Base-by-base conservation (phyloP, 176 grass and related monocot genomes). In the Melocanna baccifera region DNA sequence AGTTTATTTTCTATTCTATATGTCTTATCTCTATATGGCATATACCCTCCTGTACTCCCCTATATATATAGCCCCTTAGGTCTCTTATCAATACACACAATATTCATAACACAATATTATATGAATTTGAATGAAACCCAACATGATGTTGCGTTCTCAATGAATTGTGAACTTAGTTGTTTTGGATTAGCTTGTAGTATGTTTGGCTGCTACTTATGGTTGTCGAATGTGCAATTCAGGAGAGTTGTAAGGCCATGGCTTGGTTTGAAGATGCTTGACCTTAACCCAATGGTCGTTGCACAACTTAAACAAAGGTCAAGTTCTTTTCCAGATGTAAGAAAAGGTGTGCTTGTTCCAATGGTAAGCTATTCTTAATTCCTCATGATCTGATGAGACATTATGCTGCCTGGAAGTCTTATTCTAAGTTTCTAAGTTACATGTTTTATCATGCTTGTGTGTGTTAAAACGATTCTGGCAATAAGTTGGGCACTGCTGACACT, bases 201-300 rank as follows among this genome's bases (percentile, higher is more conserved):
- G 20, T 36, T 34, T 88, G 20, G 47, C 36, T 59, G 72, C 37
- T 72, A 48, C 73, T 79, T 73, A 87, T 78, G 9, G 10, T 79
- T 67, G 36, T 76, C 43, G 3, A 57, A 56, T 77, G 57, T 83
- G 66, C 26, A 87, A 76, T 92, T 88, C 83, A 95, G 91, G 84
- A 93, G 86, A 93, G 95, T 95, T 40, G 72, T 91, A 15, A 83
- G 85, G 69, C 96, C 91, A 40, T 98, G 96, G 91, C 89, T 95
- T 84, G 96, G 96, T 67, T 76, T 95, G 72, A 93, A 89, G n/a
- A 98, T 93, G 93, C 79, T 93, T 65, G 89, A 93, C 80, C 91
- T 98, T 67, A 92, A 95, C 41, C 85, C 84, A 76, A 89, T 87
- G 91, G 77, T 77, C 75, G 84, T 95, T 88, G 68, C 83, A 69